Evolutionary conservation across 2,329 filamentous ascomycete genomes (phyloP).

Genomic region (Penicillium sumatraense): DNA sequence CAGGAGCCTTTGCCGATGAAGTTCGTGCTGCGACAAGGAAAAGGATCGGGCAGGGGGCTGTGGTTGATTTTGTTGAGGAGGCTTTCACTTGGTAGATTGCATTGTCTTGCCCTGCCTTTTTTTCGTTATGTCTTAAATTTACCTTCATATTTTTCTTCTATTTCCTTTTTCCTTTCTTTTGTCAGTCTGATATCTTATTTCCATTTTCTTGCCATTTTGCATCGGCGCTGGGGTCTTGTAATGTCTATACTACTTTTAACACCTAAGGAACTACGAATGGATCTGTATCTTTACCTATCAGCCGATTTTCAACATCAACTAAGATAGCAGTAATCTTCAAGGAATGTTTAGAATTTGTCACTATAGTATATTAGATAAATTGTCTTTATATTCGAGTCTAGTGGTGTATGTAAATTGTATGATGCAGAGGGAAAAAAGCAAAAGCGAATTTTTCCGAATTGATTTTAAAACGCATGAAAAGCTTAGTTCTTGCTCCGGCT

Average conservation of each 20-base stretch:
- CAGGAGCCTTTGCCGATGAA: conserved; percentile 66
- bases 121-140: background rate
- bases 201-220: background rate
- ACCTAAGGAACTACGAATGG: background rate
- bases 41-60: conserved; percentile 56
- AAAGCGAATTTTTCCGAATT: background rate
- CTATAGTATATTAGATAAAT: background rate
- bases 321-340: background rate
- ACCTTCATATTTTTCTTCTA: background rate
- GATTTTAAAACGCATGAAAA: background rate
- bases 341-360: background rate
- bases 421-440: background rate
- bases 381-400: background rate
- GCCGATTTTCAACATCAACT: too few species aligned
- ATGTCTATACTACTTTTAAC: background rate
- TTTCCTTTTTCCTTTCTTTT: background rate
- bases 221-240: background rate
- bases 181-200: background rate
- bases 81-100: conserved; percentile 64
- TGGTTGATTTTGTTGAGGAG: conserved; percentile 68
- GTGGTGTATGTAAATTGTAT: background rate
- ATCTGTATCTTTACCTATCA: background rate
- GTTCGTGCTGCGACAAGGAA: conserved; percentile 60
- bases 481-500: conserved; percentile 24
- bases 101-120: too few species aligned